phyloP scores from a whole-genome alignment of 163 green algal genomes.

The Scenedesmus sp. region DNA sequence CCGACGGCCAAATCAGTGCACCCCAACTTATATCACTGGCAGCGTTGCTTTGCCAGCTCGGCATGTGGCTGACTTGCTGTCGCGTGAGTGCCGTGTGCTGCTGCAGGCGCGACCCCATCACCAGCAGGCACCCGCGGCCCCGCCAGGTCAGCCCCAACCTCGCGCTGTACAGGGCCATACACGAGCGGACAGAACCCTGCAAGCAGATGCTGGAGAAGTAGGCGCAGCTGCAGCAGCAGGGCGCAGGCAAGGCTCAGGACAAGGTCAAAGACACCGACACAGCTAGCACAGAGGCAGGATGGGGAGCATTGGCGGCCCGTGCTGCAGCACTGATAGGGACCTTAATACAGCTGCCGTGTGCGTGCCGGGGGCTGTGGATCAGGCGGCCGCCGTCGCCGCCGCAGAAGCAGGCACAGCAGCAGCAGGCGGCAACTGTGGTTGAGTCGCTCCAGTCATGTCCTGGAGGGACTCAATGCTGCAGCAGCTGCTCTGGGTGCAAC shows the following conservation, averaged over 20 bases:
- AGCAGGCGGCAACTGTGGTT: background rate
- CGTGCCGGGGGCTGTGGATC: background rate
- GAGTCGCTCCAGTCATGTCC: background rate
- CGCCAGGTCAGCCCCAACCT: constrained; percentile 60
- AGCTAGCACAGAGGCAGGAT: background rate
- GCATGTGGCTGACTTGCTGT: background rate
- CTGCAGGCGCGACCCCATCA: constrained; percentile 57
- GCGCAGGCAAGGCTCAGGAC: background rate
- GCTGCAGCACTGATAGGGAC: background rate
- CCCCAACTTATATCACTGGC: background rate
- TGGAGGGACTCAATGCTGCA: background rate
- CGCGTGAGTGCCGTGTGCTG: too few species aligned
- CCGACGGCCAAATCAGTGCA: background rate
- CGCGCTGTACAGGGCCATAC: constrained; percentile 52
- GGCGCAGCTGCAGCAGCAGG: constrained; percentile 13
- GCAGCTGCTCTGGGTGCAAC: background rate
- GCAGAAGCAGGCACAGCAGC: background rate
- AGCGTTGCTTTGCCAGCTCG: too few species aligned
- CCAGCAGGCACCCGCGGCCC: constrained; percentile 18
- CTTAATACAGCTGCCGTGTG: background rate
- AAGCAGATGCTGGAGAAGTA: background rate
- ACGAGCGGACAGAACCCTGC: constrained; percentile 40
- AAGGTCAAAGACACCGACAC: background rate
- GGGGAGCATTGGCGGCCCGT: background rate
- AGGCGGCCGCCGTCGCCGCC: background rate